These are phyloP conservation scores for Aspergillus spinulosporus DNA, from an alignment of 2,329 filamentous ascomycete species.

Conservation along the genomic window DNA sequence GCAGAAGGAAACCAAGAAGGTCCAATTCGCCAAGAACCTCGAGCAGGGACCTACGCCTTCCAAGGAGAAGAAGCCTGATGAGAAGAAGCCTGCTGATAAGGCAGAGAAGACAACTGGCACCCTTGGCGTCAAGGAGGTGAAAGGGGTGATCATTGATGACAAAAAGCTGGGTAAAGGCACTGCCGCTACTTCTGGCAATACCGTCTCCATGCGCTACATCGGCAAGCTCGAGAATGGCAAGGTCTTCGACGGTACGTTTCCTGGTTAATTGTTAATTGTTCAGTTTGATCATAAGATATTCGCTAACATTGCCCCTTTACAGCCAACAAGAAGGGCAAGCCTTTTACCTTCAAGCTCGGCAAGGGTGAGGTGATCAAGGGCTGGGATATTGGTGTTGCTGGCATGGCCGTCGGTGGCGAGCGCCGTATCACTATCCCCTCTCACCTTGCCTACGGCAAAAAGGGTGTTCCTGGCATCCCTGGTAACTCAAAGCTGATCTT, in stretches of 20 bases:
- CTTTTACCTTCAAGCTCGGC: constrained; percentile 93
- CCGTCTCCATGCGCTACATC: constrained; percentile 93
- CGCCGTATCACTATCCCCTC: constrained; percentile 88
- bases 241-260: constrained; percentile 80
- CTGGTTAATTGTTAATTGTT: not conserved
- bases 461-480: constrained; percentile 79
- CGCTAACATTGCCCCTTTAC: constrained; percentile 16
- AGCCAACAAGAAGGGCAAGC: constrained; percentile 99
- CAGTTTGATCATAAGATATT: not conserved
- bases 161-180: constrained; percentile 86
- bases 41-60: constrained; percentile 91
- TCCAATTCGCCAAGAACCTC: constrained; percentile 98
- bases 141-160: constrained; percentile 92
- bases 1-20: constrained; percentile 80
- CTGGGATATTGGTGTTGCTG: constrained; percentile 91
- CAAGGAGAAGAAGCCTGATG: constrained; percentile 45
- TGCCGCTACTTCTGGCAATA: constrained; percentile 84
- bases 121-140: constrained; percentile 72
- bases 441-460: constrained; percentile 84
- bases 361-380: constrained; percentile 97
- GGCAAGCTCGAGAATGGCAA: constrained; percentile 94
- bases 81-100: not conserved
- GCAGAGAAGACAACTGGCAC: constrained; percentile 56
- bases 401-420: constrained; percentile 93
- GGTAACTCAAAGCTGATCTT: constrained; percentile 89